phyloP scores from a whole-genome alignment of 176 grass and related monocot species.

The Ampelocalamus luodianensis region DNA sequence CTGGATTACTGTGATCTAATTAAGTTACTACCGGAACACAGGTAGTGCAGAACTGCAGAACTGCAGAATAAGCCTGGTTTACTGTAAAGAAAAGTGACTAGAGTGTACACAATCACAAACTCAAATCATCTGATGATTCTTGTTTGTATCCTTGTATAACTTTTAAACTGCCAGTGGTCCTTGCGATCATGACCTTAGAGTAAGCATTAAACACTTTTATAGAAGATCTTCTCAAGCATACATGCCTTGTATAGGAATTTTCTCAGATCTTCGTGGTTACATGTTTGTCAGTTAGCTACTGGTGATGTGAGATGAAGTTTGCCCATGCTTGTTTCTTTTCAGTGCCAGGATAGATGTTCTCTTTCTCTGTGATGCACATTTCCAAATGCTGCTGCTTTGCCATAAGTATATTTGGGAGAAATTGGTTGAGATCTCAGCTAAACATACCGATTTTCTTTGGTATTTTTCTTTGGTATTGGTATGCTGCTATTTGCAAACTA shows the following conservation, averaged over 20 bases:
- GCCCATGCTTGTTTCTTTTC: background rate
- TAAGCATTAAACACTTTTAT: too few species aligned
- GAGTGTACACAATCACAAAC: too few species aligned
- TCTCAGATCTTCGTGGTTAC: too few species aligned
- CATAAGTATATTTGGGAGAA: background rate
- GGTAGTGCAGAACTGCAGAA: background rate
- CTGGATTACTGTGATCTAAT: background rate
- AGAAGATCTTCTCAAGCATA: too few species aligned
- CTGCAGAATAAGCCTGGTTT: background rate
- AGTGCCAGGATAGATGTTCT: background rate
- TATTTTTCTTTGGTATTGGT: constrained; percentile 7
- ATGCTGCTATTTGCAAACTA: background rate
- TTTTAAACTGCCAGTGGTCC: too few species aligned
- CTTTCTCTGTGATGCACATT: background rate
- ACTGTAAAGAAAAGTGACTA: too few species aligned
- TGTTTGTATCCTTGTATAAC: too few species aligned
- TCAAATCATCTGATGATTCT: too few species aligned
- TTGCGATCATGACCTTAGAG: too few species aligned
- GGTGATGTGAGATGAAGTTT: constrained; percentile 1
- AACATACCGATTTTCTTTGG: background rate
- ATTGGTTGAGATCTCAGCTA: background rate
- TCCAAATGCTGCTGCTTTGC: background rate
- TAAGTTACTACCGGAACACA: background rate
- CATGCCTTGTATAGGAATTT: too few species aligned
- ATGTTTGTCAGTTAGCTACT: too few species aligned